A percentile compares a stretch with the other conserved stretches of the same genome.
These are phyloP conservation scores for Lentinula boryana DNA, from an alignment of 768 basidiomycete species.

Conservation along the genomic window DNA sequence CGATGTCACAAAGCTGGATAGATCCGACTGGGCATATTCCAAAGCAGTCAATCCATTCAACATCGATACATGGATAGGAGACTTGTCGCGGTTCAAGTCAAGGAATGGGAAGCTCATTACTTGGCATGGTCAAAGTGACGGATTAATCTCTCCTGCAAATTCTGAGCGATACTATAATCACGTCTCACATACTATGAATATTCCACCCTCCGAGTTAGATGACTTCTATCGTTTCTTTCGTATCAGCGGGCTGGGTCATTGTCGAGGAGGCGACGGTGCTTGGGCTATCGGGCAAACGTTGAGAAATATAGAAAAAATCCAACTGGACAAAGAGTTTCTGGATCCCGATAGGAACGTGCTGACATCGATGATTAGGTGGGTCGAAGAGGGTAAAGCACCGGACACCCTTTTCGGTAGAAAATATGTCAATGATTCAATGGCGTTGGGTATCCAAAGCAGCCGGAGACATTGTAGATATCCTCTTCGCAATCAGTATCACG, in stretches of 20 bases:
- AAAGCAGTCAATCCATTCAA: slow-evolving; percentile 3
- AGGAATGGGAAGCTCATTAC: slow-evolving; percentile 15
- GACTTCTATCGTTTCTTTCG: slow-evolving; percentile 18
- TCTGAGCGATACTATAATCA: slow-evolving; percentile 12
- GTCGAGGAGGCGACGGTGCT: slow-evolving; percentile 11
- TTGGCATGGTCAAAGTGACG: slow-evolving; percentile 13
- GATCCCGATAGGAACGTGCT: slow-evolving; percentile 2
- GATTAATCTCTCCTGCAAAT: slow-evolving; percentile 13
- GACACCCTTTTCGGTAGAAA: slow-evolving; percentile 1
- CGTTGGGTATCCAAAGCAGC: neutral
- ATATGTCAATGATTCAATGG: neutral
- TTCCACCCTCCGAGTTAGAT: slow-evolving; percentile 10
- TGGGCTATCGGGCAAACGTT: slow-evolving; percentile 12
- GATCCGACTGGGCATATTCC: neutral
- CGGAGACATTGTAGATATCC: slow-evolving; percentile 6
- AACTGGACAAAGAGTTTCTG: neutral
- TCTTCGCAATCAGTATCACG: neutral
- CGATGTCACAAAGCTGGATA: slow-evolving; percentile 1
- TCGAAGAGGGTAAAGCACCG: slow-evolving; percentile 5
- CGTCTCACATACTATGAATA: slow-evolving; percentile 13
- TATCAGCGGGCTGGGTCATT: slow-evolving; percentile 17
- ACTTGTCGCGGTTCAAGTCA: slow-evolving; percentile 10
- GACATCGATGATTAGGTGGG: slow-evolving; percentile 6
- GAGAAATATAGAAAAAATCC: neutral
- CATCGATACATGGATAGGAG: slow-evolving; percentile 9